These are phyloP conservation scores for Colletotrichum truncatum DNA, from an alignment of 2,329 filamentous ascomycete species.

Conservation along the genomic window DNA sequence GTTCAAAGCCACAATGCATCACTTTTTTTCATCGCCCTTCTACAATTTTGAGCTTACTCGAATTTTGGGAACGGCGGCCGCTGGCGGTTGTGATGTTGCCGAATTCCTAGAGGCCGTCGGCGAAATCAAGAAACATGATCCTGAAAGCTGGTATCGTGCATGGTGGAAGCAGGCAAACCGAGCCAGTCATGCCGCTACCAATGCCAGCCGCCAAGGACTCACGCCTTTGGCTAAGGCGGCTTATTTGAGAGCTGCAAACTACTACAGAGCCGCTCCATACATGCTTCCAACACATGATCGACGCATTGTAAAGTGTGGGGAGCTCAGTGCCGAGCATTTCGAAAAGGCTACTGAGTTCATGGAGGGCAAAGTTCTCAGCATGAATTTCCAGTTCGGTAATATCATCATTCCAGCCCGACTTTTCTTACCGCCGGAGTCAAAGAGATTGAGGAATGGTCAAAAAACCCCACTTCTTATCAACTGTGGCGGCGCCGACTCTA, in stretches of 20 bases:
- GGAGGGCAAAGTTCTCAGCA: constrained; percentile 37
- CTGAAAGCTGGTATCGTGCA: constrained; percentile 48
- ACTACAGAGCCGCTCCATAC: constrained; percentile 46
- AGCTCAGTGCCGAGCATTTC: constrained; percentile 34
- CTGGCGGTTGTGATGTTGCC: constrained; percentile 47
- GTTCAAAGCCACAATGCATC: not conserved
- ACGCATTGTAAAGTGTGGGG: constrained; percentile 31
- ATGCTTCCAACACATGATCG: constrained; percentile 36
- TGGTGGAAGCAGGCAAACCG: constrained; percentile 45
- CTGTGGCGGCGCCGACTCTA: constrained; percentile 45
- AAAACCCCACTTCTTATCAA: constrained; percentile 45
- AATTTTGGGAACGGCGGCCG: constrained; percentile 46
- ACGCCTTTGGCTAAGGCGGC: constrained; percentile 40
- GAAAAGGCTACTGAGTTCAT: constrained; percentile 31
- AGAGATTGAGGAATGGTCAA: constrained; percentile 33
- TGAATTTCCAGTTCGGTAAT: constrained; percentile 37
- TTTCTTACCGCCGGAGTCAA: constrained; percentile 40
- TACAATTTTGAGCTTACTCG: constrained; percentile 55
- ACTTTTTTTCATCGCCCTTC: constrained; percentile 37
- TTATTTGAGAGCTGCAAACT: constrained; percentile 52
- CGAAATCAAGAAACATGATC: constrained; percentile 47
- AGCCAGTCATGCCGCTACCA: constrained; percentile 43
- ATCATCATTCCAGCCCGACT: constrained; percentile 49
- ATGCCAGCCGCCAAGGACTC: constrained; percentile 36
- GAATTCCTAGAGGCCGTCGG: constrained; percentile 49